Percentiles rank a stretch among this genome's conserved stretches.
Evolutionary conservation across 2,329 filamentous ascomycete genomes (phyloP).

Genomic region (Calonectria naviculata): DNA sequence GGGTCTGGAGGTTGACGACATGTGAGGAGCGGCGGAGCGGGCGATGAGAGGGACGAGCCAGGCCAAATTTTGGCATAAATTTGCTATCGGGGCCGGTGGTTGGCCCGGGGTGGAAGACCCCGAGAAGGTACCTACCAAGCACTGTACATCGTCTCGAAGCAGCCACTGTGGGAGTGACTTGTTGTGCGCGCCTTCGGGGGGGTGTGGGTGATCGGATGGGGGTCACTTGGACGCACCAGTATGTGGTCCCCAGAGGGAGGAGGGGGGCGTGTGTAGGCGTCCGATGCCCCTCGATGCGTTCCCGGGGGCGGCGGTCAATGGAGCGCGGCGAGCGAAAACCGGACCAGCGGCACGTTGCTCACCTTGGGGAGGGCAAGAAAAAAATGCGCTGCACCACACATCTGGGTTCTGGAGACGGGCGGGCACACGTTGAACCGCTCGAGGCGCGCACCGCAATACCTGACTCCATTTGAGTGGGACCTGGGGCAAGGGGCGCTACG

Average conservation of each 20-base stretch:
- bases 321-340: conserved; percentile 34
- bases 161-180: conserved; percentile 15
- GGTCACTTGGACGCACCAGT: conserved; percentile 11
- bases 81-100: conserved; percentile 42
- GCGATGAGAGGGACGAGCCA: conserved; percentile 29
- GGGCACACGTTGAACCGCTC: conserved; percentile 34
- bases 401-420: conserved; percentile 13
- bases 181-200: conserved; percentile 4
- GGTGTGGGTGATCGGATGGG: conserved; percentile 10
- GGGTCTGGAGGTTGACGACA: conserved; percentile 12
- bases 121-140: conserved; percentile 9
- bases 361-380: background rate
- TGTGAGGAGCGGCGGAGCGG: conserved; percentile 23
- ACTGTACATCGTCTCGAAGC: conserved; percentile 3
- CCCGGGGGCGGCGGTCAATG: conserved; percentile 21
- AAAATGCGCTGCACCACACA: background rate
- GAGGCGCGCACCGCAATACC: conserved; percentile 26
- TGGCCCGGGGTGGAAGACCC: conserved; percentile 37
- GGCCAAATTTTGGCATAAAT: conserved; percentile 44
- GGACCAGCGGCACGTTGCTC: conserved; percentile 32
- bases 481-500: conserved; percentile 5
- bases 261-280: conserved; percentile 7
- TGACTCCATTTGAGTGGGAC: conserved; percentile 15
- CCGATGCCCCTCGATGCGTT: background rate
- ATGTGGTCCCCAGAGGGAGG: background rate